These are phyloP conservation scores for Dimocarpus longan DNA, from an alignment of 345 rosid genomes.

Conservation along the genomic window DNA sequence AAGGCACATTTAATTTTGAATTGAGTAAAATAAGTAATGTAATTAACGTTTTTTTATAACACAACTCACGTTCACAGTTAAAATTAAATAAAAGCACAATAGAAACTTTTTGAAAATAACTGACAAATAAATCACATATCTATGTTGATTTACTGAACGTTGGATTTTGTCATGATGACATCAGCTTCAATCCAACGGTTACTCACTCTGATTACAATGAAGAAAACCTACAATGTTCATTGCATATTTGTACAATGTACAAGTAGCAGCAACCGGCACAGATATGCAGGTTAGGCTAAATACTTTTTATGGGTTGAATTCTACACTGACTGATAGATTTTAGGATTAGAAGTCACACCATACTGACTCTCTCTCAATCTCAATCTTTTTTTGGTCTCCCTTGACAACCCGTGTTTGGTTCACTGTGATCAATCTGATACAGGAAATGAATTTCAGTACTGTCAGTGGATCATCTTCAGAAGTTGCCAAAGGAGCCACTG, in stretches of 20 bases:
- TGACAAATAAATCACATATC: too few species aligned
- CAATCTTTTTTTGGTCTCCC: background rate
- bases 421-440: background rate
- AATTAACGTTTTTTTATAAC: too few species aligned
- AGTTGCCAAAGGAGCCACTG: background rate
- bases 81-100: too few species aligned
- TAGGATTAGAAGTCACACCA: background rate
- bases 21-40: too few species aligned
- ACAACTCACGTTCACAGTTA: too few species aligned
- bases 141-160: background rate
- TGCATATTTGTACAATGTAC: background rate
- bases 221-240: background rate
- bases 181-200: background rate
- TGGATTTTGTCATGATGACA: background rate
- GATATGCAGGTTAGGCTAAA: background rate
- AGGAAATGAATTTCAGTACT: background rate
- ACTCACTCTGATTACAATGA: background rate
- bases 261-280: background rate
- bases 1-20: too few species aligned
- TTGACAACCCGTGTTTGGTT: background rate
- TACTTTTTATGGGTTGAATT: background rate
- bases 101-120: too few species aligned
- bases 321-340: background rate
- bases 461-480: background rate
- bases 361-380: background rate